phyloP scores from a whole-genome alignment of 192 early-diverging fungal species.

The Entomortierella chlamydospora region DNA sequence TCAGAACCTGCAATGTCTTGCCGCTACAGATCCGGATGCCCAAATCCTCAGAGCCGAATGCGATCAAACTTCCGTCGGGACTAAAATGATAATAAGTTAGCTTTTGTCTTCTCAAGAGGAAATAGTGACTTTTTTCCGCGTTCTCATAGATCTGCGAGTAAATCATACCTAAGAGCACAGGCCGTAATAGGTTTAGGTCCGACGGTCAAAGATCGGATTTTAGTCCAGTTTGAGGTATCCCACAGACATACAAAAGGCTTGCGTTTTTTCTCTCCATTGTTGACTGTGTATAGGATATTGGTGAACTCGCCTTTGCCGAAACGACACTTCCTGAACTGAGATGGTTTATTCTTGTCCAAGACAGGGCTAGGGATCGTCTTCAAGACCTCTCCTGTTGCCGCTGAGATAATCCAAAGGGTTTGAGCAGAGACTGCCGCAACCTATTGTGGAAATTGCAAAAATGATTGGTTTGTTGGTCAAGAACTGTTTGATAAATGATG shows the following conservation, averaged over 20 bases:
- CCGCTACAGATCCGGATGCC: constrained; percentile 75
- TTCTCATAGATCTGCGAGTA: too few relatives aligned
- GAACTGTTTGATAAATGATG: too few relatives aligned
- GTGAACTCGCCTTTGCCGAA: constrained; percentile 71
- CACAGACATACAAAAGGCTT: constrained; percentile 72
- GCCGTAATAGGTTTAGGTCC: constrained; percentile 72
- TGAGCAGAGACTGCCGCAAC: constrained; percentile 63
- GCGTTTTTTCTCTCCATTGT: constrained; percentile 68
- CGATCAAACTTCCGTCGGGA: constrained; percentile 74
- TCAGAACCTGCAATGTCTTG: constrained; percentile 65
- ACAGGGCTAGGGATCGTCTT: constrained; percentile 57
- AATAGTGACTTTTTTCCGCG: too few relatives aligned
- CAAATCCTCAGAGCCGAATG: constrained; percentile 79
- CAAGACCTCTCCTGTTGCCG: constrained; percentile 56
- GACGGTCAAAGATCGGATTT: constrained; percentile 60
- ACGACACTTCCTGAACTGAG: constrained; percentile 62
- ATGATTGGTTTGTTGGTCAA: neutral
- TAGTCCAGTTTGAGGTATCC: constrained; percentile 67
- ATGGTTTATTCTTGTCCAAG: constrained; percentile 55
- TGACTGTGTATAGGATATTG: constrained; percentile 70
- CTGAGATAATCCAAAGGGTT: constrained; percentile 57
- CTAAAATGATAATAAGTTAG: constrained; percentile 54
- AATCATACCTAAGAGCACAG: constrained; percentile 76
- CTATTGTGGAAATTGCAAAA: constrained; percentile 20
- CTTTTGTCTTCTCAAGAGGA: neutral